A percentile compares a stretch with the other conserved stretches of the same genome.
Conservation (phyloP, 2,329 filamentous ascomycete species). For the Arthrobotrys sphaeroides region DNA sequence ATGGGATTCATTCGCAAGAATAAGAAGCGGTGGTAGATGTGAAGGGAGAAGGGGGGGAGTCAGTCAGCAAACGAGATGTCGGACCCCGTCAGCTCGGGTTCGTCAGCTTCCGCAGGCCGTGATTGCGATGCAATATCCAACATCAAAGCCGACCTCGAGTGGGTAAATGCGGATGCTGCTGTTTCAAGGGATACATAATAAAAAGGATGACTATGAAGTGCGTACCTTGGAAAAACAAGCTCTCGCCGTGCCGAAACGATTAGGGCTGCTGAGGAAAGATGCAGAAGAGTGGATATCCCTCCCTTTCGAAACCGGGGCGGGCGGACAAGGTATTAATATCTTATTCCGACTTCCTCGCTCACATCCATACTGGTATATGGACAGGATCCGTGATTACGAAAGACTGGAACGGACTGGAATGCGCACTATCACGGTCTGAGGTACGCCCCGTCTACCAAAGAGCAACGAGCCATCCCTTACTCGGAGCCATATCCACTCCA, state of each 20-base stretch:
- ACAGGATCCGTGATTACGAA: neutral
- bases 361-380: no score
- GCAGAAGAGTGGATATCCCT: slow-evolving; percentile 39
- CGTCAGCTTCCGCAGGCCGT: slow-evolving; percentile 47
- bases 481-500: no score
- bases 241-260: slow-evolving; percentile 2
- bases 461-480: neutral
- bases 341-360: neutral
- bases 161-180: slow-evolving; percentile 50
- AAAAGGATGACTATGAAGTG: neutral
- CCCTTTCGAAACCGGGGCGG: slow-evolving; percentile 41
- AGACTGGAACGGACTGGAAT: neutral
- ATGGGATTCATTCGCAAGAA: no score
- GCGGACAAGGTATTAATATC: slow-evolving; percentile 48
- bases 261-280: slow-evolving; percentile 12
- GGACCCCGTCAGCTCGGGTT: slow-evolving; percentile 46
- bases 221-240: neutral
- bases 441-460: neutral
- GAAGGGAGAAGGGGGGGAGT: neutral
- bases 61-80: neutral
- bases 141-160: neutral
- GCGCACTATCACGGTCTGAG: neutral
- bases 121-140: neutral
- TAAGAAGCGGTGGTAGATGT: neutral
- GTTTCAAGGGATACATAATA: slow-evolving; percentile 45